Conservation (phyloP, 371 early-diverging fungal species). For the Mucor piriformis region DNA sequence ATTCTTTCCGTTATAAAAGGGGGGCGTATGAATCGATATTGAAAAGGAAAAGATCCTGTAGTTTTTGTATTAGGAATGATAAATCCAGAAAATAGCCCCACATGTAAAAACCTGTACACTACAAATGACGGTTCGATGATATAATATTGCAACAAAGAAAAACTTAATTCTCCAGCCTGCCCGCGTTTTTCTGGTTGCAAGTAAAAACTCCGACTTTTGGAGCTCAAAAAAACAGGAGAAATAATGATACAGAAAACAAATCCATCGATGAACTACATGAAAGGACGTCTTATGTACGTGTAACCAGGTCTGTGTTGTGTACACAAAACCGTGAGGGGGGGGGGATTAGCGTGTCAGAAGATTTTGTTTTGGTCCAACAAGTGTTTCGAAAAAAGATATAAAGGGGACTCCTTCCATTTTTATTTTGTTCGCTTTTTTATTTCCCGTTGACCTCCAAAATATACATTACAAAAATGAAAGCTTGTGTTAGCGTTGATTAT, state of each 20-base stretch:
- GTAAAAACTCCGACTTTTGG: too few species aligned
- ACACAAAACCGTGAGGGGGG: background rate
- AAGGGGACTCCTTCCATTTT: background rate
- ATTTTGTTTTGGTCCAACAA: constrained; percentile 21
- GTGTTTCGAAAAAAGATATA: constrained; percentile 21
- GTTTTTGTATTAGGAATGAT: too few species aligned
- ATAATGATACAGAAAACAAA: background rate
- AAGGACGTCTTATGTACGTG: background rate
- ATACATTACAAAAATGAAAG: constrained; percentile 27
- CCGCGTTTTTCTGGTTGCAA: too few species aligned
- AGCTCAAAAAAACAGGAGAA: too few species aligned
- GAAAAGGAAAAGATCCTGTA: too few species aligned
- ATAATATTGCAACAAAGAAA: too few species aligned
- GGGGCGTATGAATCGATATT: too few species aligned
- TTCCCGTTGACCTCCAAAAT: background rate
- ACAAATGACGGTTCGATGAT: too few species aligned
- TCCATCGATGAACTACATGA: constrained; percentile 1
- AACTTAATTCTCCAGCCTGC: too few species aligned
- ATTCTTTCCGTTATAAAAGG: too few species aligned
- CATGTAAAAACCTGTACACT: too few species aligned
- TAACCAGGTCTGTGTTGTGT: constrained; percentile 6
- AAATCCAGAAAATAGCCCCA: too few species aligned
- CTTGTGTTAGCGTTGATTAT: constrained; percentile 44
- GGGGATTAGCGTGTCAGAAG: constrained; percentile 21
- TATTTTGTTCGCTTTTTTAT: background rate